These are phyloP conservation scores for Puccinia triticina DNA, from an alignment of 1,284 basidiomycete genomes.

Conservation along the genomic window DNA sequence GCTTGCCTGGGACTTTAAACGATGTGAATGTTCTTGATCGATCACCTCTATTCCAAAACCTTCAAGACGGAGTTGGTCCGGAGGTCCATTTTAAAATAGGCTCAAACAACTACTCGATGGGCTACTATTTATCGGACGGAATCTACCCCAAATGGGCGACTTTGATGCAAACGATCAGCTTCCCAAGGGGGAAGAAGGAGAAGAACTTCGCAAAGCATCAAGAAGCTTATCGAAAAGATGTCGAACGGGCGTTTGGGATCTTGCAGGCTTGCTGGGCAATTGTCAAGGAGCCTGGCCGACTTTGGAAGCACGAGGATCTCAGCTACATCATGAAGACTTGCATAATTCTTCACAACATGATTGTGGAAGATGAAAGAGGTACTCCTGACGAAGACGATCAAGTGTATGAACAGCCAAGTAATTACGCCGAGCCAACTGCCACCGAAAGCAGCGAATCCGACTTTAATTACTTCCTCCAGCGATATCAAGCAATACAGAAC, in stretches of 20 bases:
- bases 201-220: background rate
- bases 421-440: no score
- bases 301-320: background rate
- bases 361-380: background rate
- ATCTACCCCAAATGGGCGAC: background rate
- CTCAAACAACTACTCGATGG: background rate
- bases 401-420: no score
- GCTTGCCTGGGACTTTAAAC: background rate
- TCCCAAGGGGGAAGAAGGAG: background rate
- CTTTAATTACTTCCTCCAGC: no score
- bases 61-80: background rate
- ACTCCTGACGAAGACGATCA: no score
- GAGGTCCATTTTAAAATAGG: background rate
- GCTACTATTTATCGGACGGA: background rate
- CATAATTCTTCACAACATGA: conserved; percentile 8
- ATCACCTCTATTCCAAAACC: background rate
- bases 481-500: no score
- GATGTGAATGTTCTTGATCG: background rate
- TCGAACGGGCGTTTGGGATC: background rate
- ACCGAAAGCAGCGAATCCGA: no score
- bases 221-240: background rate
- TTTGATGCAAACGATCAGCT: background rate
- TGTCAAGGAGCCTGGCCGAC: background rate
- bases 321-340: background rate
- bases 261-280: background rate